A percentile compares a stretch with the other conserved stretches of the same genome.
phyloP scores from a whole-genome alignment of 2,329 filamentous ascomycete genomes.

The Dothistroma pini region DNA sequence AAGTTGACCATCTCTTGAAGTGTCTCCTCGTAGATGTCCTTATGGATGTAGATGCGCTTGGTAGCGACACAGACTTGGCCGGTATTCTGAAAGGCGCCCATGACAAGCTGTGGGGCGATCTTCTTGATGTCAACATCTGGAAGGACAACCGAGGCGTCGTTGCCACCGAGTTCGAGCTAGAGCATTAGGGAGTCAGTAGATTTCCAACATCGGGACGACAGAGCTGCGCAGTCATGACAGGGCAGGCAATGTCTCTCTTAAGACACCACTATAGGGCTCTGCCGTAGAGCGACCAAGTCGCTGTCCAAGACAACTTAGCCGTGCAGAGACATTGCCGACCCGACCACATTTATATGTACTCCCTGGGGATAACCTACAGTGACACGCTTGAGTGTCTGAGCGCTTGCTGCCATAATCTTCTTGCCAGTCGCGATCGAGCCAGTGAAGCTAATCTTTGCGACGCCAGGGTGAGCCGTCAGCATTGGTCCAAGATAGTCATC shows the following conservation, averaged over 20 bases:
- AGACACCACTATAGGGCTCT: too few species aligned
- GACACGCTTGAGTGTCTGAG: conserved; percentile 57
- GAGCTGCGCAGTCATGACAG: too few species aligned
- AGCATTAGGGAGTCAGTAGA: too few species aligned
- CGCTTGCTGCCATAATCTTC: conserved; percentile 55
- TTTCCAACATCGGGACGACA: too few species aligned
- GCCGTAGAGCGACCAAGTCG: too few species aligned
- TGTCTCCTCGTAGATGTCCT: conserved; percentile 51
- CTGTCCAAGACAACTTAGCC: too few species aligned
- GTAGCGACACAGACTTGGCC: conserved; percentile 55
- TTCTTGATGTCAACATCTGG: conserved; percentile 56
- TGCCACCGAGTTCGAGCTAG: conserved; percentile 62
- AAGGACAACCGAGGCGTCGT: conserved; percentile 58
- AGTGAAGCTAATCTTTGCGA: conserved; percentile 63
- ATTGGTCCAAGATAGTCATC: conserved; percentile 58
- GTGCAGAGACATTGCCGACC: too few species aligned
- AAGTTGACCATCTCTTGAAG: conserved; percentile 45
- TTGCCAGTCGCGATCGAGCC: conserved; percentile 60
- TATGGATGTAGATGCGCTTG: conserved; percentile 57
- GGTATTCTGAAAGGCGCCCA: conserved; percentile 55
- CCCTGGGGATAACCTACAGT: too few species aligned
- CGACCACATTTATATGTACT: too few species aligned
- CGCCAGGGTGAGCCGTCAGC: conserved; percentile 57
- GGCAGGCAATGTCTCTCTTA: too few species aligned
- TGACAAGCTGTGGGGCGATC: conserved; percentile 48